Evolutionary conservation across 2,329 filamentous ascomycete species (phyloP).

Genomic region (Penicillium sp.): DNA sequence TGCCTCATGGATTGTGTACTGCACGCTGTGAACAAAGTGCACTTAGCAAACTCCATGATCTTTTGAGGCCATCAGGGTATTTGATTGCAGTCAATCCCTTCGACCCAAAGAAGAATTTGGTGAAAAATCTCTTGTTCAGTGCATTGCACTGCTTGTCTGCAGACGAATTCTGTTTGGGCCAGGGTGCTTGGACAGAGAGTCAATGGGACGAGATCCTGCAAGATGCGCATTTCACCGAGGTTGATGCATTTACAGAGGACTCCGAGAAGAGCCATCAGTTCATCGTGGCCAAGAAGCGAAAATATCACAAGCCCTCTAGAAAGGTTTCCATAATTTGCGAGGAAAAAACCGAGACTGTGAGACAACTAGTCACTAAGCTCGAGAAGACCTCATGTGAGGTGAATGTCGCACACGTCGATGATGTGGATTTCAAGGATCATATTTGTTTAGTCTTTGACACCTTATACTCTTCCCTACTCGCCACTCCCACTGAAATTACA

Average conservation of each 20-base stretch:
- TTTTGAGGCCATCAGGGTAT: slow-evolving; percentile 19
- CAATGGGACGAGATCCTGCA: slow-evolving; percentile 1
- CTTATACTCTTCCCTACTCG: slow-evolving; percentile 1
- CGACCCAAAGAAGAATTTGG: background rate
- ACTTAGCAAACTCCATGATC: slow-evolving; percentile 12
- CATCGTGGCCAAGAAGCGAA: background rate
- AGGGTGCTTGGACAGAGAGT: background rate
- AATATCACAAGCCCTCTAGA: background rate
- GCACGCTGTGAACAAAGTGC: slow-evolving; percentile 3
- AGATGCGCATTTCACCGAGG: background rate
- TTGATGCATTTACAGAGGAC: background rate
- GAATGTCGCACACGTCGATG: slow-evolving; percentile 3
- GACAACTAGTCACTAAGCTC: background rate
- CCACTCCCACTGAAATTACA: background rate
- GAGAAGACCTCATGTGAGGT: slow-evolving; percentile 1
- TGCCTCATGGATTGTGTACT: slow-evolving; percentile 17
- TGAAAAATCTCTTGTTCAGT: slow-evolving; percentile 11
- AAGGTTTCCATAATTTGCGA: slow-evolving; percentile 15
- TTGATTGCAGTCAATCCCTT: slow-evolving; percentile 17
- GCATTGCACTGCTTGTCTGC: slow-evolving; percentile 8
- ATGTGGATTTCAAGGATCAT: slow-evolving; percentile 10
- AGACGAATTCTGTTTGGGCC: background rate
- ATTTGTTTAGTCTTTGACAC: slow-evolving; percentile 24
- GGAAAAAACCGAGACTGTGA: background rate
- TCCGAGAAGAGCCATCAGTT: slow-evolving; percentile 2